These are phyloP conservation scores for Protomyces gravidus DNA, from an alignment of 1,139 yeast genomes.

Conservation along the genomic window DNA sequence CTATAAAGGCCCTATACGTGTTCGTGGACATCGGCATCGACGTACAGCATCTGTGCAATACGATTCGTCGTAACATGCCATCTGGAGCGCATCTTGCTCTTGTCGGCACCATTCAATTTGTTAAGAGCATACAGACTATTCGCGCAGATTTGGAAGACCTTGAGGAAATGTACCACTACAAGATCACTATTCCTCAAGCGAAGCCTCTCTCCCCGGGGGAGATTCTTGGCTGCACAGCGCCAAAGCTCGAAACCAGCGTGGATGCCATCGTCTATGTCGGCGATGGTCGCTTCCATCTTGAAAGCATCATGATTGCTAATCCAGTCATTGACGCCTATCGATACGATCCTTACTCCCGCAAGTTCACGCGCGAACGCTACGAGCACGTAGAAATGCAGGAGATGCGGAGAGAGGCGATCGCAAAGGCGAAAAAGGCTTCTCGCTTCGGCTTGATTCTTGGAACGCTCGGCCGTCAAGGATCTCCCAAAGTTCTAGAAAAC, in stretches of 20 bases:
- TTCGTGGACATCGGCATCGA: conserved; percentile 92
- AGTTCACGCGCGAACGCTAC: conserved; percentile 81
- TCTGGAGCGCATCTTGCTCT: conserved; percentile 64
- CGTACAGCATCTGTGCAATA: conserved; percentile 71
- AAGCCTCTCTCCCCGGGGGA: conserved; percentile 94
- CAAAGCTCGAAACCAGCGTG: conserved; percentile 58
- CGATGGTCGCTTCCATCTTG: conserved; percentile 94
- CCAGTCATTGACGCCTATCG: conserved; percentile 88
- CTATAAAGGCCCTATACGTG: conserved; percentile 85
- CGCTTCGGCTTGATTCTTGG: conserved; percentile 85
- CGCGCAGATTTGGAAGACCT: conserved; percentile 48
- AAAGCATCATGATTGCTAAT: conserved; percentile 94
- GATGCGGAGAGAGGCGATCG: conserved; percentile 70
- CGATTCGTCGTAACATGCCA: conserved; percentile 66
- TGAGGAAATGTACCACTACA: conserved; percentile 37
- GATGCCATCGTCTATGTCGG: conserved; percentile 88
- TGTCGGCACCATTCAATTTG: conserved; percentile 94
- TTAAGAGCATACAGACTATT: conserved; percentile 83
- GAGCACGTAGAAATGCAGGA: conserved; percentile 76
- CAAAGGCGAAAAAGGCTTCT: conserved; percentile 47
- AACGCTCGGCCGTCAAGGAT: conserved; percentile 96
- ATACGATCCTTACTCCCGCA: conserved; percentile 90
- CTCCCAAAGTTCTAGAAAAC: conserved; percentile 55
- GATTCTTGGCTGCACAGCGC: conserved; percentile 93
- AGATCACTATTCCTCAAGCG: conserved; percentile 78